Base-by-base conservation (phyloP, 1,284 basidiomycete species). In the Cryptococcus floricola region DNA sequence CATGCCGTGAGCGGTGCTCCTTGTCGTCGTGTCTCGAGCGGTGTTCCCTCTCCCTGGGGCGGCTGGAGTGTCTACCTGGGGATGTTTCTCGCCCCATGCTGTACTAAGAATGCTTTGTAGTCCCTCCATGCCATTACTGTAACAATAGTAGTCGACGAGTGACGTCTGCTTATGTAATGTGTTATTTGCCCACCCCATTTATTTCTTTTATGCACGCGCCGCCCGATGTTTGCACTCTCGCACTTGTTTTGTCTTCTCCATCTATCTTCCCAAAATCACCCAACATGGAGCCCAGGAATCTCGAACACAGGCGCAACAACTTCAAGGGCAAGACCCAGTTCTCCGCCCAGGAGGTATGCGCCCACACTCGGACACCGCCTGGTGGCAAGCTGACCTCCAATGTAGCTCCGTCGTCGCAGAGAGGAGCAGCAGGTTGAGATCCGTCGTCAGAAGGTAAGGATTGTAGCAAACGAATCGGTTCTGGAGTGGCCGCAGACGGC, bases 371-470 rank as follows among this genome's bases (percentile, higher is more conserved):
- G 19, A 16, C 56, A 34, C 47, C 4, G 10, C 1, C 18, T 43
- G 7, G 23, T 16, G 53, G 52, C 57, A 19, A 60, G 39, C 42
- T 37, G 18, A 19, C 10, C n/a, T 14, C 4, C 64, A 65, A 9
- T 37, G 42, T 58, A 77, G 78, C 87, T 96, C 68, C 85, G 94
- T 73, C 87, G 92, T 78, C 87, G 93, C 76, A 86, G 93, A 61
- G 93, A 97, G 77, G 93, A 97, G 76, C 90, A 94, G 75, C 92
- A 96, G 73, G 93, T 97, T 57, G 94, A 97, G 82, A 96, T 97
- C 81, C 84, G 93, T 73, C 85, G 90, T 73, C 90, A 93, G 80
- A 96, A 96, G 71, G 77, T 78, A 23, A 46, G 45, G 3, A n/a
- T 42, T 42, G 31, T 34, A 34, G 6, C 31, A 34, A 34, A 8